Evolutionary conservation across 192 early-diverging fungal species (phyloP).

Genomic region (Podila epicladia): DNA sequence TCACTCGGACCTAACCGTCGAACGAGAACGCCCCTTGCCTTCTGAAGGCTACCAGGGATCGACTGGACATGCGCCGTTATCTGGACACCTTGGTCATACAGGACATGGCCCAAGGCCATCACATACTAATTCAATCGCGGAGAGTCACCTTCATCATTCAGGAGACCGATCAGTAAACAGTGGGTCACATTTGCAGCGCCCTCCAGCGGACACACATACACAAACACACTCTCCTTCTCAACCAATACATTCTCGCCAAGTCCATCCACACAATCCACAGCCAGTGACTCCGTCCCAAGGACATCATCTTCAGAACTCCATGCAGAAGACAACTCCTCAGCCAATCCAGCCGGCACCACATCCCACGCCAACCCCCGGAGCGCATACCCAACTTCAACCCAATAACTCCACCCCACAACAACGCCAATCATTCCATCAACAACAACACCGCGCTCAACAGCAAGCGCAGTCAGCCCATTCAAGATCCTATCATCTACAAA

Average conservation of each 20-base stretch:
- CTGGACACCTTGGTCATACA: neutral
- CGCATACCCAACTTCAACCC: neutral
- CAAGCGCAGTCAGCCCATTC: conserved; percentile 49
- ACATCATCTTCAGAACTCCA: conserved; percentile 3
- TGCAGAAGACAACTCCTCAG: neutral
- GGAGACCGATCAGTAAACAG: neutral
- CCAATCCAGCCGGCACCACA: conserved; percentile 2
- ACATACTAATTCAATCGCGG: too few relatives aligned
- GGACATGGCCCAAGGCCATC: neutral
- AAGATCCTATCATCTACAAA: conserved; percentile 43
- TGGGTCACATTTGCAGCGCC: neutral
- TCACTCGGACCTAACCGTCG: neutral
- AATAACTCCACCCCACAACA: conserved; percentile 16
- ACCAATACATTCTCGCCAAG: conserved; percentile 6
- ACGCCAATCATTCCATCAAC: conserved; percentile 37
- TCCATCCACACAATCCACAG: conserved; percentile 2
- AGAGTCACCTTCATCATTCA: neutral
- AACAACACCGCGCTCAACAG: conserved; percentile 44
- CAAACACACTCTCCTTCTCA: neutral
- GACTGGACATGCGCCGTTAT: neutral
- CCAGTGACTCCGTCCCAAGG: conserved; percentile 5
- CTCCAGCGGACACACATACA: neutral
- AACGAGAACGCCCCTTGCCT: neutral
- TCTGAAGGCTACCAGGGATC: neutral
- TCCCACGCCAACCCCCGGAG: neutral